A percentile compares a stretch with the other conserved stretches of the same genome.
Conservation (phyloP, 225 moss, liverwort and hornwort genomes). For the Climacium dendroides region DNA sequence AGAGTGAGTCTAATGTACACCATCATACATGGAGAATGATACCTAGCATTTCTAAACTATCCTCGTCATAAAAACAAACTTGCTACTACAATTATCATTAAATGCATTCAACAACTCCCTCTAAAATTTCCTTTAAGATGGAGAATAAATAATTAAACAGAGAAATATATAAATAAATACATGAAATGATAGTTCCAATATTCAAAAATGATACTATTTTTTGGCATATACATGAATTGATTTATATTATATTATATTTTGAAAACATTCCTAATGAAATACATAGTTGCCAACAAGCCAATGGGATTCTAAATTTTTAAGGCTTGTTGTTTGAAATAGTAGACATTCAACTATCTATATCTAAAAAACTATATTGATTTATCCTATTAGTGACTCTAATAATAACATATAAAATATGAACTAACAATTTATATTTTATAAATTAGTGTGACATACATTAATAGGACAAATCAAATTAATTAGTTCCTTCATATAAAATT, state of each 20-base stretch:
- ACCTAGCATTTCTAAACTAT: not conserved
- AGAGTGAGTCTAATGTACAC: not conserved
- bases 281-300: rapidly evolving
- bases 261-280: not conserved
- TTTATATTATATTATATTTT: not conserved
- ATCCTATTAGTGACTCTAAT: not conserved
- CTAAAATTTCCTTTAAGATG: not conserved
- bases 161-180: not conserved
- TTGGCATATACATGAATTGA: not conserved
- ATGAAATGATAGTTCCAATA: not conserved
- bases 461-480: not conserved
- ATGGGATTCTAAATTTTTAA: not conserved
- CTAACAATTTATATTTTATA: not conserved
- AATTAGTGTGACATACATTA: too few species aligned
- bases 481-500: not conserved
- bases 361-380: not conserved
- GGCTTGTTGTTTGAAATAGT: not conserved
- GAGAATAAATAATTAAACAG: rapidly evolving
- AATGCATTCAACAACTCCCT: rapidly evolving
- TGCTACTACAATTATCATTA: not conserved
- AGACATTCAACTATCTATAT: not conserved
- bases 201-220: rapidly evolving
- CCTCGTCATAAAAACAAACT: not conserved
- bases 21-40: not conserved
- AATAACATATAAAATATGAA: not conserved